Base-by-base conservation (phyloP, 768 basidiomycete genomes). In the Dioszegia aurantiaca region DNA sequence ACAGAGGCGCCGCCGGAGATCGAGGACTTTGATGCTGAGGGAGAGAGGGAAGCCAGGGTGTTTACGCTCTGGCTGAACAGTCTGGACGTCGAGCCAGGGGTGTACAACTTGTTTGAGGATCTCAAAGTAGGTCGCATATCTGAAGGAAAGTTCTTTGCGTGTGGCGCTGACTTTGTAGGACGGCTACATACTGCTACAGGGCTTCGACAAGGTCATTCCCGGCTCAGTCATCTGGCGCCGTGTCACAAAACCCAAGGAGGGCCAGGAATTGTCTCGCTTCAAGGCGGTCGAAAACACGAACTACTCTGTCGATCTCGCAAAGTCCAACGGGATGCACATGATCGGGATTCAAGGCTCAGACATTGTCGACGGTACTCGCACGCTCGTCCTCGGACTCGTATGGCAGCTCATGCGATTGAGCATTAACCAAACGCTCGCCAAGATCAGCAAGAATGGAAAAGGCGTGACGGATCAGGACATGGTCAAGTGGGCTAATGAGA, bases 51-150 rank as follows among this genome's bases (percentile, higher is more conserved):
- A 77, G 95, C 95, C 4, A 86, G 94, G 36, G 95, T 93, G 28
- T 99, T 99, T 75, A 99, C 88, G 0, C 84, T 99, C 19, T 99
- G 95, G 95, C 82, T 99, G 61, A 99, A 99, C 81, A 92, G 90
- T 12, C 83, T 99, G 49, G 90, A 89, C 61, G 95, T 98, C 59
- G 93, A 99, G 55, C 95, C 95, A 0, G 87, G 86, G 43, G 93
- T 99, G 16, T 91, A 89, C 82, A 93, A 97, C 79, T 78, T 99
- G 61, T 98, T 97, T 73, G 90, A 98, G 81, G 88, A 98, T 74
- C 78, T 99, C 73, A 89, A 87, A 74, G 93, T 80, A 54, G 26
- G 71, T 68, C 14, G 17, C 41, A 31, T 21, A 16, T 21, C 24
- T 52, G 8, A 27, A 8, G 33, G 33, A 3, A 4, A 19, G 49